phyloP scores from a whole-genome alignment of 345 rosid genomes.

The Boechera stricta region DNA sequence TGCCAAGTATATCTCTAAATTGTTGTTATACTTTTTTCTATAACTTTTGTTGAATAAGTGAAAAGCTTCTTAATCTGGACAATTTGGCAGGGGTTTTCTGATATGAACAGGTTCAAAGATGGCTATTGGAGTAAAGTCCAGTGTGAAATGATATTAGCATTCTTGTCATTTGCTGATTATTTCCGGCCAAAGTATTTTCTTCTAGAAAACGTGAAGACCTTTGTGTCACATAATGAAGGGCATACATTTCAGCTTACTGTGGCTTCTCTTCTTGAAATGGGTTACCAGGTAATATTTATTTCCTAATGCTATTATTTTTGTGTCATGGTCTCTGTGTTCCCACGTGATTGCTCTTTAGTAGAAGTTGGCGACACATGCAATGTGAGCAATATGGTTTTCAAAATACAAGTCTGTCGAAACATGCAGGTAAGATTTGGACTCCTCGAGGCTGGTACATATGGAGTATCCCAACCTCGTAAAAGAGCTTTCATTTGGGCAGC shows the following conservation, averaged over 20 bases:
- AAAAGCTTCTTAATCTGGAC: neutral
- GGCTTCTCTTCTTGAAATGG: conserved; percentile 65
- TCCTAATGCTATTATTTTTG: neutral
- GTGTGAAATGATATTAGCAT: conserved; percentile 60
- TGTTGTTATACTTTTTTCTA: neutral
- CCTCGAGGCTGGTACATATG: conserved; percentile 92
- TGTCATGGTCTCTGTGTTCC: neutral
- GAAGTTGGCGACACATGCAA: neutral
- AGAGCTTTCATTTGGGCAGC: conserved; percentile 96
- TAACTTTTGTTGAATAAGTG: neutral
- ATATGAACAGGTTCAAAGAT: conserved; percentile 76
- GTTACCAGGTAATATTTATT: conserved; percentile 48
- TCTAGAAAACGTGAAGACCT: conserved; percentile 79
- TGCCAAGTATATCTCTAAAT: conserved; percentile 63
- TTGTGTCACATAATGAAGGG: conserved; percentile 77
- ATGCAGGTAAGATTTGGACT: conserved; percentile 83
- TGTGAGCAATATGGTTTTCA: neutral
- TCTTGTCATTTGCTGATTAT: conserved; percentile 76
- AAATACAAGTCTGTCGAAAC: neutral
- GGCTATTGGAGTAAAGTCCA: conserved; percentile 83
- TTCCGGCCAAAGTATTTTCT: conserved; percentile 87
- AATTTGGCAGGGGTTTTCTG: conserved; percentile 81
- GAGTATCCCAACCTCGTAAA: conserved; percentile 87
- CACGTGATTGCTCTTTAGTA: neutral
- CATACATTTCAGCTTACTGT: conserved; percentile 78